These are phyloP conservation scores for Gossypium trilobum DNA, from an alignment of 441 rosid species.

Conservation along the genomic window DNA sequence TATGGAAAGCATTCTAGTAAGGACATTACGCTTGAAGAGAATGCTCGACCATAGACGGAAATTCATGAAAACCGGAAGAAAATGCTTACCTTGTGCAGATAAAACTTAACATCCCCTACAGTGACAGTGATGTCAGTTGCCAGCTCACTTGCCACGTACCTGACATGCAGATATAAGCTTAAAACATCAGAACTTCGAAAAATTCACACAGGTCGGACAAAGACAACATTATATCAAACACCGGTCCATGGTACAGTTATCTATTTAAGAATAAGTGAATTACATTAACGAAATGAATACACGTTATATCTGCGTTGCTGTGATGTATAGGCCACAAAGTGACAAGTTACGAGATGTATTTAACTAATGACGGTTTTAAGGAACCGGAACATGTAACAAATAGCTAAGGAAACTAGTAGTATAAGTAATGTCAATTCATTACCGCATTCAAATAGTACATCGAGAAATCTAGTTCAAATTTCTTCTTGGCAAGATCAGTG, in stretches of 20 bases:
- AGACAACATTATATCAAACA: not conserved
- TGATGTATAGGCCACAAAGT: not conserved
- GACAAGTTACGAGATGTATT: not conserved
- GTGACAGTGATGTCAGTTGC: conserved; percentile 50
- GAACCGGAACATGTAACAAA: not conserved
- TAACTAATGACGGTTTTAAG: not conserved
- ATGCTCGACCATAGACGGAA: not conserved
- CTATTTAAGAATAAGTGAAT: too few species aligned
- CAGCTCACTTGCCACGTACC: conserved; percentile 62
- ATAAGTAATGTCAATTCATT: not conserved
- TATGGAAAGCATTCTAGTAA: not conserved
- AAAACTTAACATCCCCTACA: conserved; percentile 52
- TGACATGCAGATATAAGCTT: conserved; percentile 20
- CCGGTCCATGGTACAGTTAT: not conserved
- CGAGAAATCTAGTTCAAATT: not conserved
- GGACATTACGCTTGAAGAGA: not conserved
- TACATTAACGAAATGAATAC: not conserved
- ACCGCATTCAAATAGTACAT: not conserved
- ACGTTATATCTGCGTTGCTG: not conserved
- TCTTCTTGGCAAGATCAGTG: not conserved
- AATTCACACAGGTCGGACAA: not conserved
- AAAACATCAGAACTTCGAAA: not conserved
- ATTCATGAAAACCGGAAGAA: not conserved
- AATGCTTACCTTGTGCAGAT: conserved; percentile 63
- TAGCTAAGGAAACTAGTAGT: not conserved